phyloP scores from a whole-genome alignment of 352 stramenopile species.

The Blastocystis sp. region DNA sequence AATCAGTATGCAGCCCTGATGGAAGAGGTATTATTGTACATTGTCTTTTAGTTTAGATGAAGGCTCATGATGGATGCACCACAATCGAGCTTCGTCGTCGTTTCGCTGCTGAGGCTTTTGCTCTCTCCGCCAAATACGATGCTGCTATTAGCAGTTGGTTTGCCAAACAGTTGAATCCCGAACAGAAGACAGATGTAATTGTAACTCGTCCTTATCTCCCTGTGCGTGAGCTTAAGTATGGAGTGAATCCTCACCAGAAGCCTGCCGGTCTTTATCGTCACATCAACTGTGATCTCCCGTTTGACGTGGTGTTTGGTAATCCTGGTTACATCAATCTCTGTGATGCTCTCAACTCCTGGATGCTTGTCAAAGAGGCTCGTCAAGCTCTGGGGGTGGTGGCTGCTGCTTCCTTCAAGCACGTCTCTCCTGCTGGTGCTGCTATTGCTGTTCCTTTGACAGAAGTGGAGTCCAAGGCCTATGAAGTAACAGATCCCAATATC shows the following conservation, averaged over 20 bases:
- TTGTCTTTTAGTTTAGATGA: constrained; percentile 71
- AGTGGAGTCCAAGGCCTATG: constrained; percentile 88
- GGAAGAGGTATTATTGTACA: constrained; percentile 74
- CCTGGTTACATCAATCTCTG: constrained; percentile 99
- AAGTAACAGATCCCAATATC: constrained; percentile 82
- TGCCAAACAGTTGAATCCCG: constrained; percentile 81
- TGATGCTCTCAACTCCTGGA: constrained; percentile 97
- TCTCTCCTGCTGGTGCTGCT: constrained; percentile 89
- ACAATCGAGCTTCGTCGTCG: constrained; percentile 74
- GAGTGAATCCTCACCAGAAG: constrained; percentile 99
- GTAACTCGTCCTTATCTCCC: constrained; percentile 91
- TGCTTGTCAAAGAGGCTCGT: constrained; percentile 93
- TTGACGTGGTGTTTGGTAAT: constrained; percentile 79
- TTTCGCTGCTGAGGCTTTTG: constrained; percentile 80
- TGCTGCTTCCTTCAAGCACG: constrained; percentile 98
- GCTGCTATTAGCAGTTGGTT: constrained; percentile 93
- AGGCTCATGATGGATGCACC: constrained; percentile 75
- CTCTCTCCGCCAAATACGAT: constrained; percentile 86
- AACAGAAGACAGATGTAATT: constrained; percentile 73
- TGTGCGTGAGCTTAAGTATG: constrained; percentile 87
- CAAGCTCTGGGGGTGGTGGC: constrained; percentile 85
- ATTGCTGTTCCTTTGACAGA: constrained; percentile 91
- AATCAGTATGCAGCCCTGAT: constrained; percentile 90
- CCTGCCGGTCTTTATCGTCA: constrained; percentile 79
- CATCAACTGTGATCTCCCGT: constrained; percentile 74